Evolutionary conservation across 257 asterid genomes (phyloP).

Genomic region (Cruciata laevipes): DNA sequence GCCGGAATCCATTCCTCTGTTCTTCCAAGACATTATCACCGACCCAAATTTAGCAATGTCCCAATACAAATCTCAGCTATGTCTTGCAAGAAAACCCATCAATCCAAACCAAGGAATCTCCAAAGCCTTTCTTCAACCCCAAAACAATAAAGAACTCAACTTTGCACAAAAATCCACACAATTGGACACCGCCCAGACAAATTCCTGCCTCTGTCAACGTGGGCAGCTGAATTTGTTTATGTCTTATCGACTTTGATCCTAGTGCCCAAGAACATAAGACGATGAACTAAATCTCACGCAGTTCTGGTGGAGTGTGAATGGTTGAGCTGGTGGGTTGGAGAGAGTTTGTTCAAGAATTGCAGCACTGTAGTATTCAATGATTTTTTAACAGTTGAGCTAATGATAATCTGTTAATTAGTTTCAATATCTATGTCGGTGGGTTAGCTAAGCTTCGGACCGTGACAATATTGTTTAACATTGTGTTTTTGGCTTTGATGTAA

Average conservation of each 20-base stretch:
- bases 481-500: neutral
- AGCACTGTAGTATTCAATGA: slow-evolving; percentile 25
- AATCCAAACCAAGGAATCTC: slow-evolving; percentile 17
- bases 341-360: slow-evolving; percentile 32
- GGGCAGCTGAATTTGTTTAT: neutral
- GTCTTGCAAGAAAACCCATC: slow-evolving; percentile 1
- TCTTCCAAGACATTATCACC: slow-evolving; percentile 69
- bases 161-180: neutral
- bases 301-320: slow-evolving; percentile 22
- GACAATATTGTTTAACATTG: neutral
- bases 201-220: neutral
- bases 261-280: neutral
- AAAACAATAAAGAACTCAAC: neutral
- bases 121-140: slow-evolving; percentile 21
- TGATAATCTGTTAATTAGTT: neutral
- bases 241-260: neutral
- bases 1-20: slow-evolving; percentile 62
- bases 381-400: neutral
- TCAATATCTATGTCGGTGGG: slow-evolving; percentile 10
- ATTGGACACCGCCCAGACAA: neutral
- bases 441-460: neutral
- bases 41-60: slow-evolving; percentile 18
- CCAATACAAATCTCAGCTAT: slow-evolving; percentile 28
- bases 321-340: slow-evolving; percentile 33
- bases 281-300: slow-evolving; percentile 1